Conservation (phyloP, 306 rosid species). For the Dryas octopetala region DNA sequence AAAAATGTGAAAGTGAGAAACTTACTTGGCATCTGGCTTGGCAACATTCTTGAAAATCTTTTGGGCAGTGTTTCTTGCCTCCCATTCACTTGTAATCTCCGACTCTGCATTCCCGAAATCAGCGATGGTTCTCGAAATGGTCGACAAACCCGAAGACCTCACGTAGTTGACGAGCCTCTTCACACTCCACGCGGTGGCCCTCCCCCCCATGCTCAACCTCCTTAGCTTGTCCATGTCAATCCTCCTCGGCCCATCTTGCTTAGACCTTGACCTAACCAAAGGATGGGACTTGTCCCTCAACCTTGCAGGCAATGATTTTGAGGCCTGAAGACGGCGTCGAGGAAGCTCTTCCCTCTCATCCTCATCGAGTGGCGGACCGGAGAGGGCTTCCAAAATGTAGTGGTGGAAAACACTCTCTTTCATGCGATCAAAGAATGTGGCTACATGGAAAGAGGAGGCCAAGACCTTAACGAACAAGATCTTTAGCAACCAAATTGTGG, state of each 20-base stretch:
- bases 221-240: slow-evolving; percentile 47
- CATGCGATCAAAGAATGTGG: slow-evolving; percentile 55
- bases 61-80: slow-evolving; percentile 42
- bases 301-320: slow-evolving; percentile 45
- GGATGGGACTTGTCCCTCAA: slow-evolving; percentile 14
- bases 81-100: slow-evolving; percentile 55
- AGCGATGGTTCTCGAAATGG: slow-evolving; percentile 41
- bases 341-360: slow-evolving; percentile 28
- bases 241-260: slow-evolving; percentile 23
- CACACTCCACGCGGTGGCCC: slow-evolving; percentile 45
- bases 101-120: slow-evolving; percentile 45
- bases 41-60: slow-evolving; percentile 49
- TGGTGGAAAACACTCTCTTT: slow-evolving; percentile 48
- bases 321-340: slow-evolving; percentile 6
- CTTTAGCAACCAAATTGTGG: slow-evolving; percentile 49
- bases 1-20: background rate
- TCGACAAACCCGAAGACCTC: slow-evolving; percentile 42
- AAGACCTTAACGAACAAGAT: slow-evolving; percentile 45
- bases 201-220: slow-evolving; percentile 34
- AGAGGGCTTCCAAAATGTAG: slow-evolving; percentile 46
- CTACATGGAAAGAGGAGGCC: slow-evolving; percentile 52
- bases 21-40: slow-evolving; percentile 45
- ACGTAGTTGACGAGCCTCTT: slow-evolving; percentile 39
- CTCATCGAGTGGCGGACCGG: slow-evolving; percentile 47
- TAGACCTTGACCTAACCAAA: slow-evolving; percentile 5